Evolutionary conservation across 768 basidiomycete genomes (phyloP).

Genomic region (Leccinum truebloodii): DNA sequence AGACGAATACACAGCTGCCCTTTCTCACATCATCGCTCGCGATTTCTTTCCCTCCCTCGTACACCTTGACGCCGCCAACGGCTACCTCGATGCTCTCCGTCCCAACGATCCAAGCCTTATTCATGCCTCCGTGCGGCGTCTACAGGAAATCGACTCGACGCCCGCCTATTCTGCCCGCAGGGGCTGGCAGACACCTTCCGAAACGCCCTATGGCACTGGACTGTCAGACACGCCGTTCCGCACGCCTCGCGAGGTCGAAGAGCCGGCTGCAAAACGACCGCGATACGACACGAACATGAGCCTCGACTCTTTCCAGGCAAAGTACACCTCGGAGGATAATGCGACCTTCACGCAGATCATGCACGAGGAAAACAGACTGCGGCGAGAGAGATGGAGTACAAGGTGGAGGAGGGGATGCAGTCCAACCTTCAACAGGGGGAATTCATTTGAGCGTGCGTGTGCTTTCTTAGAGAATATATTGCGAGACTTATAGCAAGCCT

Average conservation of each 20-base stretch:
- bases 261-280: slow-evolving; percentile 53
- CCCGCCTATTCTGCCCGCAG: slow-evolving; percentile 40
- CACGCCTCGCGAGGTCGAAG: slow-evolving; percentile 39
- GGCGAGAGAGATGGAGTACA: slow-evolving; percentile 69
- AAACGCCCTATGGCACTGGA: slow-evolving; percentile 63
- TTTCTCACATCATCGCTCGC: slow-evolving; percentile 91
- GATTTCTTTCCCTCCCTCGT: slow-evolving; percentile 97
- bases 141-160: slow-evolving; percentile 62
- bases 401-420: too few relatives aligned
- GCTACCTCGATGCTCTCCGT: slow-evolving; percentile 77
- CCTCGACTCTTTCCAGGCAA: slow-evolving; percentile 86
- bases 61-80: slow-evolving; percentile 86
- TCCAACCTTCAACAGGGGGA: too few relatives aligned
- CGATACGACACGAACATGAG: slow-evolving; percentile 63
- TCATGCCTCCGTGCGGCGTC: slow-evolving; percentile 68
- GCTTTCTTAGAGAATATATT: too few relatives aligned
- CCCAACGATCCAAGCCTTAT: slow-evolving; percentile 79
- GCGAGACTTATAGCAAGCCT: too few relatives aligned
- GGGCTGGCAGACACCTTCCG: slow-evolving; percentile 48
- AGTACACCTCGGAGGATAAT: slow-evolving; percentile 96
- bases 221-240: slow-evolving; percentile 69
- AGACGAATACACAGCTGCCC: slow-evolving; percentile 90
- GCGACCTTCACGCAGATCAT: slow-evolving; percentile 93
- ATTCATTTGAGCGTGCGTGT: too few relatives aligned
- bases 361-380: slow-evolving; percentile 81